Evolutionary conservation across 108 stramenopile species (phyloP), one percentile per base, ranked within the genome.

Genomic region (Cyclotella kingstonii): DNA sequence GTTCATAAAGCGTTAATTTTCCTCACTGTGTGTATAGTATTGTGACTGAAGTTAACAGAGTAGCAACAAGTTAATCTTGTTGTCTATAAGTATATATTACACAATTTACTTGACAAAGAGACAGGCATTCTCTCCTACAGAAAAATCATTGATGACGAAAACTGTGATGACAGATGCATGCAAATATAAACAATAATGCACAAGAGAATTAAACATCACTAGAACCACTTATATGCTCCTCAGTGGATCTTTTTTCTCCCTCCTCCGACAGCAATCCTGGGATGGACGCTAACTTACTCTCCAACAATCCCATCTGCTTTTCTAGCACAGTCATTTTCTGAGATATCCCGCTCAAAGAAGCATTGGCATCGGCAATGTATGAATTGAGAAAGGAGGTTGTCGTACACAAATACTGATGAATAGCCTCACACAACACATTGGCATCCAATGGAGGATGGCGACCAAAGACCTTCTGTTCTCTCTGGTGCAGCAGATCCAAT

Each of bases 341-440:
- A 19, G 30, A 26, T 17, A 41, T 58, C 8, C 69, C 69, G 53
- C 70, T 69, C 45, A 65, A 43, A 10, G 68, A 29, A 5, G 63
- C 46, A 70, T 68, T 70, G 29, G 52, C 75, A 50, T 70, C 68
- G 1, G 68, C 75, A 49, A 70, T 42, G 30, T 49, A 76, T 12
- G 75, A 63, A 57, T 76, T 76, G 1, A 76, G 42, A 46, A 70
- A 76, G 17, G 28, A 29, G 25, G 63, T 70, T 1, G 75, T 68
- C 12, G 62, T 68, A 17, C 48, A 39, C 3, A 75, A 19, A 27
- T 63, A 75, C 10, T 69, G 67, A 54, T 69, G 73, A 19, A 75
- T 54, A 8, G 73, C 66, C 10, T 72, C 63, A 43, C 70, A 72
- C 5, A 42, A 12, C 9, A 63, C 51, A 52, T 51, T 63, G 9